These are phyloP conservation scores for Coemansia sp. DNA, from an alignment of 192 early-diverging fungal genomes.

Conservation along the genomic window DNA sequence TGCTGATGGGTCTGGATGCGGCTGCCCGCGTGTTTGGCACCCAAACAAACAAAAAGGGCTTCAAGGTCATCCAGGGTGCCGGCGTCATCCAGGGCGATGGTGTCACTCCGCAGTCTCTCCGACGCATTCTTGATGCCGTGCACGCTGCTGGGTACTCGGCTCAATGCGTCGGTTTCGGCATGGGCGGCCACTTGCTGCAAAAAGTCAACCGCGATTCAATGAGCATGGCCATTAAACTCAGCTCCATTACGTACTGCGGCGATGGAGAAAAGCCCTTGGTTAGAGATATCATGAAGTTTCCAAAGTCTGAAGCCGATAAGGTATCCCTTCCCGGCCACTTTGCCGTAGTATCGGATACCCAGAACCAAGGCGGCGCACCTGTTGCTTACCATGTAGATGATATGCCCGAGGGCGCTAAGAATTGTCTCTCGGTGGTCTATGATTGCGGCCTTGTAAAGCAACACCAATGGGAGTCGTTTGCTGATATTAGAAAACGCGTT, in stretches of 20 bases:
- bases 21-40: constrained; percentile 72
- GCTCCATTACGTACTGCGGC: constrained; percentile 62
- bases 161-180: constrained; percentile 75
- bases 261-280: no score
- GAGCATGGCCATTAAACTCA: constrained; percentile 84
- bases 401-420: constrained; percentile 24
- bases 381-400: constrained; percentile 20
- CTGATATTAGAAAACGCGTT: constrained; percentile 54
- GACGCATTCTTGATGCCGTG: constrained; percentile 57
- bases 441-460: constrained; percentile 51
- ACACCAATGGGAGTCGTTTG: constrained; percentile 59
- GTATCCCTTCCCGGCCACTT: constrained; percentile 69
- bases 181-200: constrained; percentile 84
- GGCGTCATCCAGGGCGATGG: constrained; percentile 87
- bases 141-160: constrained; percentile 62
- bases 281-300: constrained; percentile 84
- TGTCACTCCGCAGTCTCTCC: constrained; percentile 56
- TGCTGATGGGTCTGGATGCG: constrained; percentile 67
- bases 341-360: constrained; percentile 24
- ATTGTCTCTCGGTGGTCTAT: constrained; percentile 60
- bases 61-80: constrained; percentile 66
- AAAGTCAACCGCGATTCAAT: constrained; percentile 84
- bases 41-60: constrained; percentile 70
- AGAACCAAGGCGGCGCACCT: constrained; percentile 28
- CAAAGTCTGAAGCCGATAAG: constrained; percentile 68